Conservation (phyloP, 2,329 filamentous ascomycete species). For the Diaporthe sp. region DNA sequence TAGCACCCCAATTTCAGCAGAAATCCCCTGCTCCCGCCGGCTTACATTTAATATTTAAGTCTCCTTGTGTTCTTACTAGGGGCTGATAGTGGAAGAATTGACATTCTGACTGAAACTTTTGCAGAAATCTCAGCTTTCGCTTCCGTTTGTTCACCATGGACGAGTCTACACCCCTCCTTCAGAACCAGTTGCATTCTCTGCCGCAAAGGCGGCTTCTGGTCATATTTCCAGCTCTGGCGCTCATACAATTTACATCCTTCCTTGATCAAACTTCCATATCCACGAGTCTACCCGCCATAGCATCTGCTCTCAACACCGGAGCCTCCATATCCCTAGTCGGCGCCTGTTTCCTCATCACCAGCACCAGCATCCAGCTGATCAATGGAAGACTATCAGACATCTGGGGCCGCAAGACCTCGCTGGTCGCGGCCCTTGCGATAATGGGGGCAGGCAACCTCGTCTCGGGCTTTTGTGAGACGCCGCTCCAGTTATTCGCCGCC, state of each 20-base stretch:
- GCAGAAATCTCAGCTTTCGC: no score
- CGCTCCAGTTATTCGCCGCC: not conserved
- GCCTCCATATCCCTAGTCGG: not conserved
- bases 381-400: not conserved
- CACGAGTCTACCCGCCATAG: not conserved
- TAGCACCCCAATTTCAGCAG: not conserved
- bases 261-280: not conserved
- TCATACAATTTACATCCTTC: not conserved
- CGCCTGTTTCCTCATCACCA: not conserved
- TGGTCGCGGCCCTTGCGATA: not conserved
- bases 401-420: not conserved
- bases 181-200: not conserved
- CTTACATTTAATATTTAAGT: not conserved
- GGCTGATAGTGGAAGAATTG: not conserved
- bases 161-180: not conserved
- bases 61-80: not conserved
- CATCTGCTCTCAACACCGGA: not conserved
- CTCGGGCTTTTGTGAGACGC: not conserved
- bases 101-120: not conserved
- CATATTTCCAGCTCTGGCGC: not conserved
- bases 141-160: not conserved
- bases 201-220: not conserved
- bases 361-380: slow-evolving; percentile 1
- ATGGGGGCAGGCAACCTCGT: not conserved
- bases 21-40: not conserved